Evolutionary conservation across 768 basidiomycete species (phyloP).

Genomic region (Lentinula aciculospora): DNA sequence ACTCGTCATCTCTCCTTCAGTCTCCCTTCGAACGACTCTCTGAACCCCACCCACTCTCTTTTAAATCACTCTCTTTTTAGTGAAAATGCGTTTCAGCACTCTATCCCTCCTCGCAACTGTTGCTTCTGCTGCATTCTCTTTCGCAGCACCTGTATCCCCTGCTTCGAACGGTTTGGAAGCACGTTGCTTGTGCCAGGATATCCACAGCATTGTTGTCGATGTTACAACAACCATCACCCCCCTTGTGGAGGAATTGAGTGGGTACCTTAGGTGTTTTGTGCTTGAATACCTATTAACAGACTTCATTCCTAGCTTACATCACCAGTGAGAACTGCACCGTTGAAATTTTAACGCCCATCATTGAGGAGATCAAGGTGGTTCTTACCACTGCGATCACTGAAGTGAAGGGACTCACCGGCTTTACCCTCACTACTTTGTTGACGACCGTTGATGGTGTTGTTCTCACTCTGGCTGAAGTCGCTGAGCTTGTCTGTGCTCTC

Average conservation of each 20-base stretch:
- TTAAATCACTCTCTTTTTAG: constrained; percentile 9
- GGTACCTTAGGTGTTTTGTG: not conserved
- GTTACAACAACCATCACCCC: constrained; percentile 2
- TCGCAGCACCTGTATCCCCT: constrained; percentile 8
- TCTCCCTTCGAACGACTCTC: not conserved
- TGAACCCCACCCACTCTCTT: constrained; percentile 6
- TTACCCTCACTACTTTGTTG: constrained; percentile 4
- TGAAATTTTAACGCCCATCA: constrained; percentile 6
- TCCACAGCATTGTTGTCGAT: constrained; percentile 1
- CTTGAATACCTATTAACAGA: not conserved
- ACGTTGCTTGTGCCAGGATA: constrained; percentile 6
- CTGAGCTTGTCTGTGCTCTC: constrained; percentile 5
- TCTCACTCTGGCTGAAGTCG: constrained; percentile 6
- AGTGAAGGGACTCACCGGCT: constrained; percentile 3
- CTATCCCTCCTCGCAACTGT: constrained; percentile 8
- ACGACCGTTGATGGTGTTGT: constrained; percentile 7
- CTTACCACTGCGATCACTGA: constrained; percentile 6
- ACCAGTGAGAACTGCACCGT: constrained; percentile 6
- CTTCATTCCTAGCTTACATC: not conserved
- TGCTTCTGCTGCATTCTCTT: constrained; percentile 9
- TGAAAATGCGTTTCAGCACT: constrained; percentile 8
- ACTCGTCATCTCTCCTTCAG: constrained; percentile 3
- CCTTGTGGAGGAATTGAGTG: constrained; percentile 6
- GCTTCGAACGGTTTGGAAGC: not conserved
- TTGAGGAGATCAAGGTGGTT: constrained; percentile 2